Base-by-base conservation (phyloP, 495 filamentous ascomycete species). In the Xanthoparmelia taractica region DNA sequence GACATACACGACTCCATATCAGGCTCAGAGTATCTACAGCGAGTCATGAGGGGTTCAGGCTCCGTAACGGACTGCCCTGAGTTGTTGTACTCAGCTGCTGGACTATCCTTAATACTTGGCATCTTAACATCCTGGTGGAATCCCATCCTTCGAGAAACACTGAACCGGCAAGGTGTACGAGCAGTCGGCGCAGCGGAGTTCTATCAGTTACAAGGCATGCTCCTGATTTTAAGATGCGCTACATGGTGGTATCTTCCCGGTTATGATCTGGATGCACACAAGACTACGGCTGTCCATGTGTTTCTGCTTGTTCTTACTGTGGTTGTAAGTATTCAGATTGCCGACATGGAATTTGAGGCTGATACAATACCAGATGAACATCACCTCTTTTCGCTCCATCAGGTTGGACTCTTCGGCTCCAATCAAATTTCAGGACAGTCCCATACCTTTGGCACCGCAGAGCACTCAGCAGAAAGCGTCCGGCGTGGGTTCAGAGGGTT, bases 111-210 rank as follows among this genome's bases (percentile, higher is more conserved):
- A 33, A 63, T 79, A 27, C 72, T 81, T 4, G 83, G 82, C 31
- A 65, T 87, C 33, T 66, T 82, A 8, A 81, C 86, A 3, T 71
- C 85, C 17, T 91, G 87, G 84, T 96, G 89, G 87, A 92, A 92
- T 65, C 88, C 88, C 10, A 82, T 80, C 60, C 78, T 90, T 68
- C 79, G 80, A 64, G 74, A 87, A 65, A 84, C 84, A 67, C 74
- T 84, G n/a, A 78, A 81, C 59, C 84, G 86, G 29, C 79, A 84
- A 66, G 79, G 78, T 47, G 84, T 79, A 34, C 84, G 86, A 60
- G 82, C 92, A 60, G 73, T 77, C 13, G 88, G 90, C 0, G 78
- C 88, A 15, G 72, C 74, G 8, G 80, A 85, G 59, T 90, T 87
- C 77, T 91, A 93, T 68, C 77, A 82, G 58, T 78, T 84, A 20